Percentiles rank a stretch among this genome's conserved stretches.
Evolutionary conservation across 2,329 filamentous ascomycete genomes (phyloP).

Genomic region (Aspergillus brunneoviolaceus): DNA sequence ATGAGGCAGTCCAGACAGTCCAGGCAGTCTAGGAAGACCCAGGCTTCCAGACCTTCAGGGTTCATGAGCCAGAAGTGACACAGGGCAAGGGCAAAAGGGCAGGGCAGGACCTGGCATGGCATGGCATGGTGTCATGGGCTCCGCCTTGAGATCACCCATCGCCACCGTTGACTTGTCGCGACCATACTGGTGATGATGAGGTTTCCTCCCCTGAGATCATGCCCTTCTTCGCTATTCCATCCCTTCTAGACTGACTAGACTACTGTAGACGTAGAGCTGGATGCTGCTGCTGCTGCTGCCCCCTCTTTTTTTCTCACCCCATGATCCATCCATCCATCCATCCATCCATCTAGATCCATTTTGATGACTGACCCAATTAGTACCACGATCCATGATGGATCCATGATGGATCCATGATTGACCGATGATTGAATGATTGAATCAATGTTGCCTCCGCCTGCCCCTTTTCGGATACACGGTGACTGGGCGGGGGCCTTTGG

Average conservation of each 20-base stretch:
- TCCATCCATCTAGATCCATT: too few relatives aligned
- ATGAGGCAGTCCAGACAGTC: constrained; percentile 6
- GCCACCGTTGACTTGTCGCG: background rate
- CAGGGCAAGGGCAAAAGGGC: background rate
- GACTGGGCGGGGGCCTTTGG: background rate
- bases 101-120: background rate
- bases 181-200: background rate
- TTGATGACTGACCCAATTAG: background rate
- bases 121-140: background rate
- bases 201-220: background rate
- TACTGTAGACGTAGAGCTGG: background rate
- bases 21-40: background rate
- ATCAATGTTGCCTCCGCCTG: background rate
- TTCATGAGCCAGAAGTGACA: background rate
- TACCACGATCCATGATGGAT: background rate
- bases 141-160: background rate
- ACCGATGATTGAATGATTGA: too few relatives aligned
- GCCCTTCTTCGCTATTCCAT: background rate
- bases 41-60: background rate
- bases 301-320: background rate
- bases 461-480: background rate
- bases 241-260: background rate
- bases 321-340: too few relatives aligned
- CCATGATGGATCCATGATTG: background rate
- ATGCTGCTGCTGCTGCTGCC: background rate